A percentile compares a stretch with the other conserved stretches of the same genome.
These are phyloP conservation scores for Penicillium egyptiacum DNA, from an alignment of 495 filamentous ascomycete genomes.

Conservation along the genomic window DNA sequence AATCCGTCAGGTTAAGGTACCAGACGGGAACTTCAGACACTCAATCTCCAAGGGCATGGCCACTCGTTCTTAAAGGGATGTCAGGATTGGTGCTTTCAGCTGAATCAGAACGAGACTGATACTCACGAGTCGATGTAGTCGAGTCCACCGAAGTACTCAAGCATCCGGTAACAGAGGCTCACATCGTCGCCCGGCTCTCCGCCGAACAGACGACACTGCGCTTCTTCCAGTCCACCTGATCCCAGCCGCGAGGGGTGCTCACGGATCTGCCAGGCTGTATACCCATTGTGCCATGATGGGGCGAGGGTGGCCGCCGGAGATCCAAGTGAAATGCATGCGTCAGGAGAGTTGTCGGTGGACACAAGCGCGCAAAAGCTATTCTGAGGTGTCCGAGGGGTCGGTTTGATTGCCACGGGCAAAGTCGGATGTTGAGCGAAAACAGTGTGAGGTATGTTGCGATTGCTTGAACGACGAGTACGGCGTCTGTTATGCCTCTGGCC, in stretches of 20 bases:
- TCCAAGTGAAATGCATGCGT: conserved; percentile 24
- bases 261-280: conserved; percentile 40
- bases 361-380: conserved; percentile 10
- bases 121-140: conserved; percentile 51
- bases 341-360: conserved; percentile 13
- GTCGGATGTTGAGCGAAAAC: conserved; percentile 3
- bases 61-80: conserved; percentile 22
- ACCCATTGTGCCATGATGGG: conserved; percentile 46
- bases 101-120: background rate
- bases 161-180: conserved; percentile 48
- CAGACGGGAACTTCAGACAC: background rate
- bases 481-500: conserved; percentile 52
- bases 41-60: conserved; percentile 31
- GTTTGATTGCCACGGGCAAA: conserved; percentile 14
- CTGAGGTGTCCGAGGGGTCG: conserved; percentile 18
- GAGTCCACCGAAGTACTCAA: conserved; percentile 50
- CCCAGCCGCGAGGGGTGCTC: conserved; percentile 29
- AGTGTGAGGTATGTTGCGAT: conserved; percentile 20
- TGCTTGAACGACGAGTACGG: conserved; percentile 45
- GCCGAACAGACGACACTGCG: conserved; percentile 48
- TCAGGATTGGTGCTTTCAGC: background rate
- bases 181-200: conserved; percentile 50
- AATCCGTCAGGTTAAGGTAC: background rate
- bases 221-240: conserved; percentile 31
- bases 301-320: conserved; percentile 30